A percentile compares a stretch with the other conserved stretches of the same genome.
phyloP scores from a whole-genome alignment of 2,329 filamentous ascomycete species.

The Chaetomiaceae sp. region DNA sequence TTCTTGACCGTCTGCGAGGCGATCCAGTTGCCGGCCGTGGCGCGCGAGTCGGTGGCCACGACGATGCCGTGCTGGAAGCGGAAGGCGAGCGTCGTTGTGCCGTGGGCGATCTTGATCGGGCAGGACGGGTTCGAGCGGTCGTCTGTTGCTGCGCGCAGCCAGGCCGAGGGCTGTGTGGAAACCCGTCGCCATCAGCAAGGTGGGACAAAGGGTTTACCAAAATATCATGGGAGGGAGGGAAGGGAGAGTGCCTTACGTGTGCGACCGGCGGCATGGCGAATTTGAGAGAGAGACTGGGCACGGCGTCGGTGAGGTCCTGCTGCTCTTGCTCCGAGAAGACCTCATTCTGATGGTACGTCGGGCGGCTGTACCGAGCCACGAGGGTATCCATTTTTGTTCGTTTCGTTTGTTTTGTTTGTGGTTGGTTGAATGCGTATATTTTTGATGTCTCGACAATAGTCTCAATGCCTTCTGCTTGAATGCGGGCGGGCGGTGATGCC shows the following conservation, averaged over 20 bases:
- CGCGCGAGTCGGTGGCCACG: slow-evolving; percentile 94
- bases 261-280: slow-evolving; percentile 93
- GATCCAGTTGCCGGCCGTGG: slow-evolving; percentile 98
- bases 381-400: slow-evolving; percentile 77
- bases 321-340: slow-evolving; percentile 67
- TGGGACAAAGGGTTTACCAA: no score
- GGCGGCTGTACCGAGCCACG: slow-evolving; percentile 84
- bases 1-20: slow-evolving; percentile 99
- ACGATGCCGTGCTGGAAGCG: slow-evolving; percentile 98
- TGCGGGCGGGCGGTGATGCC: background rate
- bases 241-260: no score
- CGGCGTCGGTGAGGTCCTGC: slow-evolving; percentile 65
- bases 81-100: slow-evolving; percentile 96
- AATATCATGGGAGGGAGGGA: no score
- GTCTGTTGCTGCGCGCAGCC: slow-evolving; percentile 95
- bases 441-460: no score
- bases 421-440: background rate
- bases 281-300: slow-evolving; percentile 78
- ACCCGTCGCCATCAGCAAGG: background rate
- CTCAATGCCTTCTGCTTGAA: no score
- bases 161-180: slow-evolving; percentile 68
- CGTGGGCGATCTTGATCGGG: slow-evolving; percentile 99
- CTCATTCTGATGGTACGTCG: slow-evolving; percentile 68
- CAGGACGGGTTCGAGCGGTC: slow-evolving; percentile 95
- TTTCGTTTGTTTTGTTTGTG: slow-evolving; percentile 26